Conservation (phyloP, 805 yeast species). For the Schwanniomyces occidentalis region DNA sequence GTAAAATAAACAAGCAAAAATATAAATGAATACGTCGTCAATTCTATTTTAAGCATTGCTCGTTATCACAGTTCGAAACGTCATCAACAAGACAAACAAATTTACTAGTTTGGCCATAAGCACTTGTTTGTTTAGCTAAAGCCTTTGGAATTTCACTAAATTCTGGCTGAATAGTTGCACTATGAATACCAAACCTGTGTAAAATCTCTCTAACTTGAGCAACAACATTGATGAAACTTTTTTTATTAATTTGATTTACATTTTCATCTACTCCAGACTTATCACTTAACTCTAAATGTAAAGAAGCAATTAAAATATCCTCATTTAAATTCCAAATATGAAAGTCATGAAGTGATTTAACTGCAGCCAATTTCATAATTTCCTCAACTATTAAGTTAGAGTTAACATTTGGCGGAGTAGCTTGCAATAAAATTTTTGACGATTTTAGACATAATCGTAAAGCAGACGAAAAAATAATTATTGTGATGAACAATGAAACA, state of each 20-base stretch:
- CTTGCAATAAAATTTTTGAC: conserved; percentile 85
- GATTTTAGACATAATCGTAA: conserved; percentile 85
- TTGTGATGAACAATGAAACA: conserved; percentile 81
- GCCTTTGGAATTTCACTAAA: conserved; percentile 38
- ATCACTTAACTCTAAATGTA: conserved; percentile 70
- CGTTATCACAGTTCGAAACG: conserved; percentile 30
- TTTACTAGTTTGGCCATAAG: conserved; percentile 33
- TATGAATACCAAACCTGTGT: conserved; percentile 83
- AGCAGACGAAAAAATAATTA: conserved; percentile 87
- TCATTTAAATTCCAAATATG: conserved; percentile 97
- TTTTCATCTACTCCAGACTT: conserved; percentile 48
- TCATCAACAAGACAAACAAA: conserved; percentile 31
- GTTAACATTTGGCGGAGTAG: conserved; percentile 83
- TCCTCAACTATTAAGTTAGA: conserved; percentile 72
- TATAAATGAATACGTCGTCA: neutral
- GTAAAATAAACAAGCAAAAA: neutral
- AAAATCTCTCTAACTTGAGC: conserved; percentile 73
- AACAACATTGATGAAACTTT: conserved; percentile 63
- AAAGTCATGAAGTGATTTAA: conserved; percentile 87
- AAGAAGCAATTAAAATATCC: conserved; percentile 79
- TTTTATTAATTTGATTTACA: conserved; percentile 42
- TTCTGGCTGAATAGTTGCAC: conserved; percentile 97
- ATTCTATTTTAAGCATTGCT: conserved; percentile 16
- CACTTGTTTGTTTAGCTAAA: conserved; percentile 13
- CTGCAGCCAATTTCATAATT: conserved; percentile 67